Evolutionary conservation across 1,139 yeast species (phyloP), one percentile per base, ranked within the genome.

Genomic region (Blastobotrys petasosporus): DNA sequence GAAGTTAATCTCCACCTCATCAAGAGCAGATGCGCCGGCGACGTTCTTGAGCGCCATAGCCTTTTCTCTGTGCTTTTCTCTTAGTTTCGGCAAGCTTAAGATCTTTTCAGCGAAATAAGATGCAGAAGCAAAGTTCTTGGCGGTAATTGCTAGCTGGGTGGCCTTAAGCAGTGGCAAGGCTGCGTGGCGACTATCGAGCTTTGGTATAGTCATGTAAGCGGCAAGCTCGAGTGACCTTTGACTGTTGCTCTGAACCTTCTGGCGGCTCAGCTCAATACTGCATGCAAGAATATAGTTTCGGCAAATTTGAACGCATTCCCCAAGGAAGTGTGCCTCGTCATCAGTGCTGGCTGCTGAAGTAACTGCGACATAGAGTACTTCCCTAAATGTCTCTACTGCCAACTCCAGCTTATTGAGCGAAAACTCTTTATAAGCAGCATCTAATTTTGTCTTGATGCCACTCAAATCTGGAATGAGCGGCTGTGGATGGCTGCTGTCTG

Each of bases 81-180:
- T 15, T 2, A 41, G 32, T 11, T 30, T 36, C 6, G 38, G 32
- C 32, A 39, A 38, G 2, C 40, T 31, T 61, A 94, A 72, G 60
- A 85, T 82, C 66, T 87, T 90, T 31, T 77, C 74, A 1, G 98
- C 98, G 72, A 94, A 94, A 61, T 81, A 81, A 7, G 95, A 80
- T 1, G 98, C 97, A 55, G 86, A 79, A 7, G 90, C 84, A 68
- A 69, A 90, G 68, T 94, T 92, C 66, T 88, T 88, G 64, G 83
- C 75, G 62, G 85, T 85, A 74, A 85, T 87, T 32, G 94, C 80
- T 69, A 86, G 94, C 43, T 85, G 80, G 94, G 92, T 85, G 35
- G 99, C 98, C 50, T 88, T 95, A 64, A 87, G 94, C 58, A 88
- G 74, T 9, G 98, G 97, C 61, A 88, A 83, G 46, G 84, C 77